These are phyloP conservation scores for Trametes elegans DNA, from an alignment of 768 basidiomycete genomes.

Conservation along the genomic window DNA sequence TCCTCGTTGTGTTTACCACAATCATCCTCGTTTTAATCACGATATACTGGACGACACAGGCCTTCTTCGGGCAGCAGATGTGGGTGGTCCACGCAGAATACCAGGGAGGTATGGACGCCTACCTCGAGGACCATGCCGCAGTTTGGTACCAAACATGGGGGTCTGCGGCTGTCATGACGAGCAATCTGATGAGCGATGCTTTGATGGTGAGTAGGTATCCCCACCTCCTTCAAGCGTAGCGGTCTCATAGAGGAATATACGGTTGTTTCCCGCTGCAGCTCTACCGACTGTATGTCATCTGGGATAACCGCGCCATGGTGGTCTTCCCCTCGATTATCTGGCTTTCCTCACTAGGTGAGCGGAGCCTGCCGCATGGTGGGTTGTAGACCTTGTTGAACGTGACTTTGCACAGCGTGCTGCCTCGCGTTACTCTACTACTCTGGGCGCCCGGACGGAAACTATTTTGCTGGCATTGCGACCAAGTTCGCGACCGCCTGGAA, in stretches of 20 bases:
- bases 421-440: constrained; percentile 40
- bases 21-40: constrained; percentile 29
- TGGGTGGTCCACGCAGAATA: constrained; percentile 27
- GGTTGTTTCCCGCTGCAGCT: constrained; percentile 8
- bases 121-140: constrained; percentile 16
- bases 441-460: constrained; percentile 39
- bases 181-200: constrained; percentile 28
- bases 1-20: constrained; percentile 25
- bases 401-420: constrained; percentile 32
- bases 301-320: constrained; percentile 22
- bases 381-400: background rate
- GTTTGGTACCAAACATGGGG: constrained; percentile 29
- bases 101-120: constrained; percentile 28
- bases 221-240: too few species aligned
- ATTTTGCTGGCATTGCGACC: constrained; percentile 38
- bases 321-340: constrained; percentile 25
- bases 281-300: constrained; percentile 28
- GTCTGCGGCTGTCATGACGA: constrained; percentile 21
- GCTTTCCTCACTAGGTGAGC: constrained; percentile 23
- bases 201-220: constrained; percentile 28
- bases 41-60: constrained; percentile 26
- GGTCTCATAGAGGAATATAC: too few species aligned
- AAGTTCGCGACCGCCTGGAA: constrained; percentile 42
- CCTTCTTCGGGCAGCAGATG: constrained; percentile 30
- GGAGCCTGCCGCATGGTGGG: background rate